Conservation (phyloP, 208 protist species). For the Phytomonas serpens region DNA sequence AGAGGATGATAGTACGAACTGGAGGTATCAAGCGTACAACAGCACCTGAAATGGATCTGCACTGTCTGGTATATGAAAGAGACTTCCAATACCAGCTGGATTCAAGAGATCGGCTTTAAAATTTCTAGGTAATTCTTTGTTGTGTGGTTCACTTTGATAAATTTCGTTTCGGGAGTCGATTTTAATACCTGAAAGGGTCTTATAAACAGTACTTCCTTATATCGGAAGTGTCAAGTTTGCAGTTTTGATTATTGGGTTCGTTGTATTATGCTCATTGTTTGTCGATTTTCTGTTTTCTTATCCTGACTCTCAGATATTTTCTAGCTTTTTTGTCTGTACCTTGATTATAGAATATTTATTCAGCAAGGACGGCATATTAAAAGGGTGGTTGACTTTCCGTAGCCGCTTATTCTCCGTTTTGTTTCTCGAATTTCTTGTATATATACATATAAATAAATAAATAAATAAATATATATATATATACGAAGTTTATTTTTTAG, state of each 20-base stretch:
- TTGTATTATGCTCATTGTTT: not conserved
- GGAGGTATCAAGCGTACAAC: not conserved
- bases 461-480: constrained; percentile 3
- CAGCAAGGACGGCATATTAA: not conserved
- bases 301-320: not conserved
- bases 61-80: not conserved
- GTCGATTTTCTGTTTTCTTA: not conserved
- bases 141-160: constrained; percentile 11
- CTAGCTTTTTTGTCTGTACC: not conserved
- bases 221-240: not conserved
- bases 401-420: not conserved
- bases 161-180: not conserved
- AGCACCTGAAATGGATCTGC: not conserved
- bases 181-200: not conserved
- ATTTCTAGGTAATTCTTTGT: constrained; percentile 6
- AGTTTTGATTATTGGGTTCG: no score
- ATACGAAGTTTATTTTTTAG: not conserved
- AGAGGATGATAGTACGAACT: no score
- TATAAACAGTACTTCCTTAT: not conserved
- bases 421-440: not conserved
- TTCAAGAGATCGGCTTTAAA: not conserved
- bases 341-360: constrained; percentile 7
- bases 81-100: constrained; percentile 1
- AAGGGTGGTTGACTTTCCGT: not conserved
- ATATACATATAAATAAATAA: not conserved